Conservation (phyloP, 345 rosid genomes). For the Noccaea bulbosa region DNA sequence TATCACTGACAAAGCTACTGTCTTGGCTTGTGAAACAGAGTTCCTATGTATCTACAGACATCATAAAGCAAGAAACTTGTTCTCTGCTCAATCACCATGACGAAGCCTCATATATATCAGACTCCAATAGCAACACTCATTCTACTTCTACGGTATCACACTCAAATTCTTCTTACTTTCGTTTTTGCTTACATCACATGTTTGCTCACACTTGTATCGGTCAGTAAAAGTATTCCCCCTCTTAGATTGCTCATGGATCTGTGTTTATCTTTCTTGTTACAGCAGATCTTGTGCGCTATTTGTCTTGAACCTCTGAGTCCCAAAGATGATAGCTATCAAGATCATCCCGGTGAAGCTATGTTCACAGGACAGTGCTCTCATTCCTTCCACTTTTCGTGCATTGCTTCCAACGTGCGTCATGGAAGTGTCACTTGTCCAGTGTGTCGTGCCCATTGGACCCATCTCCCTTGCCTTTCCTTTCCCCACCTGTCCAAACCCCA, state of each 20-base stretch:
- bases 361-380: slow-evolving; percentile 94
- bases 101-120: slow-evolving; percentile 42
- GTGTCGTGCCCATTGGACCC: slow-evolving; percentile 93
- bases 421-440: slow-evolving; percentile 89
- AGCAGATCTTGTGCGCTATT: slow-evolving; percentile 77
- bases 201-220: not conserved
- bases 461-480: slow-evolving; percentile 73
- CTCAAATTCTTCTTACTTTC: not conserved
- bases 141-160: slow-evolving; percentile 53
- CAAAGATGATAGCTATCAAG: slow-evolving; percentile 7
- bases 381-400: slow-evolving; percentile 79
- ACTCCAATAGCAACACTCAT: slow-evolving; percentile 41
- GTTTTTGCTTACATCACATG: not conserved
- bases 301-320: slow-evolving; percentile 75
- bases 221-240: not conserved
- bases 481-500: slow-evolving; percentile 46
- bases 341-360: slow-evolving; percentile 57
- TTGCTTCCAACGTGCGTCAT: slow-evolving; percentile 85
- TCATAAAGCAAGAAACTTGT: slow-evolving; percentile 19
- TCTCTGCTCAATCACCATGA: slow-evolving; percentile 40
- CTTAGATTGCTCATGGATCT: slow-evolving; percentile 4
- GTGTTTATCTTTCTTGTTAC: slow-evolving; percentile 6
- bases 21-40: slow-evolving; percentile 15
- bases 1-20: too few relatives aligned
- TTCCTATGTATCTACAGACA: not conserved